A percentile compares a stretch with the other conserved stretches of the same genome.
phyloP scores from a whole-genome alignment of 257 asterid genomes.

The Solanum sejunctum region DNA sequence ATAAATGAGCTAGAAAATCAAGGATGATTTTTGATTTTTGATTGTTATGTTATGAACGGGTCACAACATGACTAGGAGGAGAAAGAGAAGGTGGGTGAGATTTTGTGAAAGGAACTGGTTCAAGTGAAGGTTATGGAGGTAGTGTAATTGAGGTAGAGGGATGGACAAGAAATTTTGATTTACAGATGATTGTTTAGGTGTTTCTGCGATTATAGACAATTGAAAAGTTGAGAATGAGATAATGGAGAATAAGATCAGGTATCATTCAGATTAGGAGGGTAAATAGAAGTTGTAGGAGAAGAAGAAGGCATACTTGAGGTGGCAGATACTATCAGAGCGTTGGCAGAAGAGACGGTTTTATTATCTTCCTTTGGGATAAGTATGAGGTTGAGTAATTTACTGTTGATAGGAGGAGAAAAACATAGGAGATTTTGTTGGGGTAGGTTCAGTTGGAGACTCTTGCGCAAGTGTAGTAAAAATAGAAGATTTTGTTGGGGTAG shows the following conservation, averaged over 20 bases:
- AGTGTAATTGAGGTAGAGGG: neutral
- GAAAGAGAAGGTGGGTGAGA: neutral
- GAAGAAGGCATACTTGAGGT: neutral
- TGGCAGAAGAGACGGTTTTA: neutral
- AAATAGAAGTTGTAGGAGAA: neutral
- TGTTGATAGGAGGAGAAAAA: neutral
- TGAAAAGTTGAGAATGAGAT: neutral
- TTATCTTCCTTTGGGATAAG: neutral
- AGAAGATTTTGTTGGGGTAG: neutral
- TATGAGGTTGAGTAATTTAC: neutral
- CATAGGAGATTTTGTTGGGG: neutral
- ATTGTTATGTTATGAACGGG: neutral
- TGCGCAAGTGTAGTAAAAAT: neutral
- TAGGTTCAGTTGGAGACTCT: neutral
- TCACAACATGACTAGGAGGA: neutral
- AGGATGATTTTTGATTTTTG: neutral
- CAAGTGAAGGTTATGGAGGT: neutral
- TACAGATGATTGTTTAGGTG: neutral
- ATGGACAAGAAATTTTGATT: neutral
- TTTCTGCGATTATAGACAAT: no score
- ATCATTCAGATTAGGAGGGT: neutral
- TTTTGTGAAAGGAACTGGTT: neutral
- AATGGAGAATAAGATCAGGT: neutral
- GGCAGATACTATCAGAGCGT: neutral
- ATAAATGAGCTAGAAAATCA: neutral